A percentile compares a stretch with the other conserved stretches of the same genome.
phyloP scores from a whole-genome alignment of 176 grass and related monocot species.

The Zea luxurians region DNA sequence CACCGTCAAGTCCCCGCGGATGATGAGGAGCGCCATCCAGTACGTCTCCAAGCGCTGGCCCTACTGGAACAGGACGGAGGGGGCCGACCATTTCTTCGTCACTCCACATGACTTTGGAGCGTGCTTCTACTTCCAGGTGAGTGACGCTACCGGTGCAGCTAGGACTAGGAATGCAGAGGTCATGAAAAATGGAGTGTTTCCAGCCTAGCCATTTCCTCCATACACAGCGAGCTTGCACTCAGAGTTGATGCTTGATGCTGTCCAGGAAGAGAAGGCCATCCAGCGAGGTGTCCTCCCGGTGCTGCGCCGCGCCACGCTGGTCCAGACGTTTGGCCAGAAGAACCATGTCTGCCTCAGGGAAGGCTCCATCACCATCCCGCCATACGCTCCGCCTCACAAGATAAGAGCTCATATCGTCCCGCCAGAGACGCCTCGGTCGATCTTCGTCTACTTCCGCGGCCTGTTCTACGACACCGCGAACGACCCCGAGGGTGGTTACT shows the following conservation, averaged over 20 bases:
- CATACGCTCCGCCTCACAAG: constrained; percentile 64
- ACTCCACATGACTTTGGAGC: constrained; percentile 69
- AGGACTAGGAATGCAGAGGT: neutral
- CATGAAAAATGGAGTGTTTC: neutral
- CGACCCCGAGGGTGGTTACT: constrained; percentile 74
- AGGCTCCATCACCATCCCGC: constrained; percentile 65
- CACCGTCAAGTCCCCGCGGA: constrained; percentile 69
- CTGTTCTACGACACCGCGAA: constrained; percentile 56
- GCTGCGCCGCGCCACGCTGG: constrained; percentile 57
- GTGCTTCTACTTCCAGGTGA: constrained; percentile 66
- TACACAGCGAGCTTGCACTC: neutral
- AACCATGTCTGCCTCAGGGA: constrained; percentile 68
- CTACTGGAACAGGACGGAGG: constrained; percentile 67
- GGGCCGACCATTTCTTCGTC: constrained; percentile 61
- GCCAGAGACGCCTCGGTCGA: constrained; percentile 58
- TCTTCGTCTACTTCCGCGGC: constrained; percentile 73
- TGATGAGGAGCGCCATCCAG: constrained; percentile 69
- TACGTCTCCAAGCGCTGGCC: constrained; percentile 61
- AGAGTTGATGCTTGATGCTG: neutral
- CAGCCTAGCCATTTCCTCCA: neutral
- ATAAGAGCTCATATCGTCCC: constrained; percentile 61
- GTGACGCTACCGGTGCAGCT: neutral
- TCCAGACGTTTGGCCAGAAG: constrained; percentile 71
- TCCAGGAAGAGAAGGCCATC: constrained; percentile 63
- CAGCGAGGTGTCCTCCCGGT: constrained; percentile 56